These are phyloP conservation scores for Polyplosphaeria fusca DNA, from an alignment of 495 filamentous ascomycete species.

Conservation along the genomic window DNA sequence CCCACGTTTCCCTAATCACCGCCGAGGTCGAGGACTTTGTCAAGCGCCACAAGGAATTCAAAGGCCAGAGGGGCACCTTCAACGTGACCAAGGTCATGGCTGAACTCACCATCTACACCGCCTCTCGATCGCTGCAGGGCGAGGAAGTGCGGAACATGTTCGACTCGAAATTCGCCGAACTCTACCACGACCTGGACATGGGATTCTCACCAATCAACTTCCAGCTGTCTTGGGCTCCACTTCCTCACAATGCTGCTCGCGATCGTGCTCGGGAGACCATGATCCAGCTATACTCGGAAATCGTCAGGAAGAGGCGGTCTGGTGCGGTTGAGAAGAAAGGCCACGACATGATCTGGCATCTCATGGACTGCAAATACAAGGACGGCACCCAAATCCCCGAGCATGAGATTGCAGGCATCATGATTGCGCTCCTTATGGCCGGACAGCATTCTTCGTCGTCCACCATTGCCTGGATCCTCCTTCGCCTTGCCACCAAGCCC, in stretches of 20 bases:
- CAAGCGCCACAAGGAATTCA: conserved; percentile 47
- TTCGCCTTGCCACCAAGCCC: conserved; percentile 55
- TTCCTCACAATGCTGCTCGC: conserved; percentile 60
- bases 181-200: conserved; percentile 65
- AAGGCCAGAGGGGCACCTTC: conserved; percentile 49
- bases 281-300: conserved; percentile 58
- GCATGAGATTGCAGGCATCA: conserved; percentile 62
- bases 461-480: conserved; percentile 59
- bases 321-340: conserved; percentile 51
- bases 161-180: conserved; percentile 59
- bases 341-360: conserved; percentile 67
- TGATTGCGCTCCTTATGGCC: conserved; percentile 66
- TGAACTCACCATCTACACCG: conserved; percentile 65
- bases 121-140: conserved; percentile 62
- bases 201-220: conserved; percentile 66
- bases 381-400: conserved; percentile 60
- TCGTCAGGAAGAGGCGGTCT: conserved; percentile 54
- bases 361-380: conserved; percentile 64
- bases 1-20: conserved; percentile 58
- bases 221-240: conserved; percentile 60
- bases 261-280: conserved; percentile 57
- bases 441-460: conserved; percentile 63
- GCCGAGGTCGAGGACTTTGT: conserved; percentile 53
- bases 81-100: conserved; percentile 55
- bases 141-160: conserved; percentile 62